Evolutionary conservation across 2,329 filamentous ascomycete species (phyloP).

Genomic region (Aplosporella prunicola): DNA sequence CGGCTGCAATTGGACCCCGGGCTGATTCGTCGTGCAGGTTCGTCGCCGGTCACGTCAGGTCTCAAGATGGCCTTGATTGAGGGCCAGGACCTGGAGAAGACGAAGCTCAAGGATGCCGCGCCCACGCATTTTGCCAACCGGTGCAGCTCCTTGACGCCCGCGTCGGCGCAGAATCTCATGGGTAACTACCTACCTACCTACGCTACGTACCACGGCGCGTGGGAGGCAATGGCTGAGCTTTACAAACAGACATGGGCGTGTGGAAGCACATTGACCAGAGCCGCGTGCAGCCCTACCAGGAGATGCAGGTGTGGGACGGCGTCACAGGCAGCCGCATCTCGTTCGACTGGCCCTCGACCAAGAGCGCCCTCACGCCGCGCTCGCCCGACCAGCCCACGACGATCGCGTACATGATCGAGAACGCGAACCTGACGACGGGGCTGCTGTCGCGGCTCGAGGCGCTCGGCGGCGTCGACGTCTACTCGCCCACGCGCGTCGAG

Average conservation of each 20-base stretch:
- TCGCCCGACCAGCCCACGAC: conserved; percentile 41
- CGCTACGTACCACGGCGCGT: not conserved
- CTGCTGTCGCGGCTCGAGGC: conserved; percentile 63
- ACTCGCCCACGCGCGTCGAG: conserved; percentile 69
- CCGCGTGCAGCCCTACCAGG: conserved; percentile 78
- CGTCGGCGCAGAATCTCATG: conserved; percentile 73
- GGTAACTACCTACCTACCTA: conserved; percentile 18
- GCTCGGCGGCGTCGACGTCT: conserved; percentile 57
- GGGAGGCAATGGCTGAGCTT: conserved; percentile 7
- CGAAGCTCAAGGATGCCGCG: conserved; percentile 50
- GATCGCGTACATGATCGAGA: conserved; percentile 96
- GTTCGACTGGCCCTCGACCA: conserved; percentile 61
- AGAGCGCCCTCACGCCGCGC: conserved; percentile 33
- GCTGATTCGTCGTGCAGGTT: conserved; percentile 46
- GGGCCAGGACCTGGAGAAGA: conserved; percentile 69
- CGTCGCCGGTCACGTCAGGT: conserved; percentile 63
- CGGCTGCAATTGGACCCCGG: conserved; percentile 1
- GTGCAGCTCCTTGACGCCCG: conserved; percentile 87
- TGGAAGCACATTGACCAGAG: conserved; percentile 67
- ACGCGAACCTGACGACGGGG: conserved; percentile 74
- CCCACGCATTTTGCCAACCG: conserved; percentile 75
- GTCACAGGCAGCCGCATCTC: conserved; percentile 78
- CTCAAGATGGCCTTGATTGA: conserved; percentile 85
- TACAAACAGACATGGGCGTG: conserved; percentile 57
- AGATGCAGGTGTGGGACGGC: conserved; percentile 99